Base-by-base conservation (phyloP, 805 yeast species). In the Yamadazyma phyllophila region DNA sequence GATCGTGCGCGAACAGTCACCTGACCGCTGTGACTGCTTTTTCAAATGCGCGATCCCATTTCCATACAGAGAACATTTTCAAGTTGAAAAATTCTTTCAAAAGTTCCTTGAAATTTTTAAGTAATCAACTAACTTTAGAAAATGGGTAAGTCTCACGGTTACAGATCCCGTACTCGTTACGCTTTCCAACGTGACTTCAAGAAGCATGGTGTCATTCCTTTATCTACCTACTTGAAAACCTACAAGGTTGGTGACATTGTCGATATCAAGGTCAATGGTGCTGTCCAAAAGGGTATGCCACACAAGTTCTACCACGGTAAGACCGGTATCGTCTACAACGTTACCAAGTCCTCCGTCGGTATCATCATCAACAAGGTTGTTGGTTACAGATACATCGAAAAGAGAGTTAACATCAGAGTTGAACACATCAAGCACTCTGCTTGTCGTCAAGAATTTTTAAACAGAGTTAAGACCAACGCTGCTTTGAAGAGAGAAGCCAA, bases 221-320 rank as follows among this genome's bases (percentile, higher is more conserved):
- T 94, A 83, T 88, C 97, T 62, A 88, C 96, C 73, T 94, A 92
- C 94, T 79, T 94, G 82, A 90, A 88, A 86, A 79, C 83, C 73
- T 94, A 94, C 96, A 90, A 83, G 79, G 97, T 94, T 67, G 99
- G 99, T 71, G 99, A 94, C 77, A 92, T 94, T 67, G 99, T 94
- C 70, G 99, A 94, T 78, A 91, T 94, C 83, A 92, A 88, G 81
- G 99, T 95, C 76, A 94, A 94, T 76, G 97, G 97, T 83, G 82
- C 99, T 62, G 82, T 91, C 83, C 98, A 94, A 76, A 91, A 92
- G 86, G 97, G 98, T 88, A 89, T 94, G 97, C 99, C 99, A 76
- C 96, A 89, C 90, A 94, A 94, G 83, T 91, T 82, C 87, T 94
- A 94, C 97, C 97, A 94, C 84, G 99, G 99, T 80, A 94, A 91